Conservation (phyloP, 2,329 filamentous ascomycete species). For the Pezicula rhizophila region DNA sequence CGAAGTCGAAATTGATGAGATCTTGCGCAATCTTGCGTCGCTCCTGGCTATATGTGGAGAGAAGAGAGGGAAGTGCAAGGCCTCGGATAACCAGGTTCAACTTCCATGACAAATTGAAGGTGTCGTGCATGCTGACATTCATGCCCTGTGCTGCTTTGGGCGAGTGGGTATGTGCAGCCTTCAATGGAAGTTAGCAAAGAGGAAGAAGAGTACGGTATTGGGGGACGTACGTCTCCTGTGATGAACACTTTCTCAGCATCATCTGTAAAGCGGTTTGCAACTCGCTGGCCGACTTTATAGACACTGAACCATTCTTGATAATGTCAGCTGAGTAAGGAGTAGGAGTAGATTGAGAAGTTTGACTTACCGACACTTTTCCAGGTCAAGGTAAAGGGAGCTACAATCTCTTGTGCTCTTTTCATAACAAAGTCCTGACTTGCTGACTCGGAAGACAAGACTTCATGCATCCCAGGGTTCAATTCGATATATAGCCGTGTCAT, state of each 20-base stretch:
- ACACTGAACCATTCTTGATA: constrained; percentile 60
- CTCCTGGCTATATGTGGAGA: constrained; percentile 58
- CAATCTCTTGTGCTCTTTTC: constrained; percentile 55
- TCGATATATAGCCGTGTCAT: constrained; percentile 61
- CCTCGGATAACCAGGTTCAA: constrained; percentile 43
- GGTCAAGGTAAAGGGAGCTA: constrained; percentile 49
- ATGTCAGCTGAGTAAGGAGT: constrained; percentile 38
- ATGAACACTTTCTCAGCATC: constrained; percentile 51
- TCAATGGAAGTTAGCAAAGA: constrained; percentile 23
- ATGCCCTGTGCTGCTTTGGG: constrained; percentile 59
- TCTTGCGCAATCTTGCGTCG: constrained; percentile 56
- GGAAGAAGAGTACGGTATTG: constrained; percentile 36
- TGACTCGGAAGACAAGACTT: constrained; percentile 28
- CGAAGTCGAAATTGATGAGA: constrained; percentile 59
- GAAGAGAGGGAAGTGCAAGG: constrained; percentile 45
- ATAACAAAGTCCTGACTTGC: constrained; percentile 64
- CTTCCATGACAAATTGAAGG: constrained; percentile 59
- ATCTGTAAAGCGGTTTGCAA: constrained; percentile 50
- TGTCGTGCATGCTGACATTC: constrained; percentile 53
- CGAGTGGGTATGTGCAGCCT: constrained; percentile 52
- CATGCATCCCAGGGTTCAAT: constrained; percentile 41
- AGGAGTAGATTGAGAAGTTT: constrained; percentile 35
- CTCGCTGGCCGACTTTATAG: constrained; percentile 52
- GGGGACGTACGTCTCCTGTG: constrained; percentile 36
- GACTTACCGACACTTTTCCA: constrained; percentile 73